These are phyloP conservation scores for Circinella minor DNA, from an alignment of 371 early-diverging fungal species.

Conservation along the genomic window DNA sequence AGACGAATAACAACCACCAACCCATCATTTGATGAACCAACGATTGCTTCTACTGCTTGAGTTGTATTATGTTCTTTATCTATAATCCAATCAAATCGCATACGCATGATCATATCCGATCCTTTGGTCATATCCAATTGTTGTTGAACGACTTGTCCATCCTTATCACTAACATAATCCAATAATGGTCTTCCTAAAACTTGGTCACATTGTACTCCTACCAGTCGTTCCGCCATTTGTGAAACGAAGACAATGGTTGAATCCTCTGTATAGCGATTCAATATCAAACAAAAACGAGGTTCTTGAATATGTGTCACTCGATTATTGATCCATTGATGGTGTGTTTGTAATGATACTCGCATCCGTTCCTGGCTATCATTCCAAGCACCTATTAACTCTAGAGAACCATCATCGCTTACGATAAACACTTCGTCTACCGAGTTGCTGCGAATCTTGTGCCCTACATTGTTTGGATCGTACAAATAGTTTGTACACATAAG, in stretches of 20 bases:
- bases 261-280: conserved; percentile 41
- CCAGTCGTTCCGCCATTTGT: conserved; percentile 25
- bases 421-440: conserved; percentile 38
- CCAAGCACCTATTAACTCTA: conserved; percentile 37
- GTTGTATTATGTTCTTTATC: conserved; percentile 18
- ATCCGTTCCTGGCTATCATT: conserved; percentile 31
- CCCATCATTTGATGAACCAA: conserved; percentile 54
- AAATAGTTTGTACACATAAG: conserved; percentile 36
- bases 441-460: conserved; percentile 27
- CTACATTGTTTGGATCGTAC: conserved; percentile 15
- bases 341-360: conserved; percentile 15
- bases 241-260: conserved; percentile 36
- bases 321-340: conserved; percentile 29
- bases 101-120: conserved; percentile 32
- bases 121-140: conserved; percentile 36
- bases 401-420: conserved; percentile 23
- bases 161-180: conserved; percentile 31
- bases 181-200: conserved; percentile 32
- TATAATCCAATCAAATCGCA: conserved; percentile 47
- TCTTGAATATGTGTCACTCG: conserved; percentile 20
- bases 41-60: conserved; percentile 35
- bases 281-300: conserved; percentile 39
- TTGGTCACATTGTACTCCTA: conserved; percentile 22
- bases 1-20: conserved; percentile 40
- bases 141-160: conserved; percentile 21